These are phyloP conservation scores for Fusarium nodosum DNA, from an alignment of 2,329 filamentous ascomycete species.

Conservation along the genomic window DNA sequence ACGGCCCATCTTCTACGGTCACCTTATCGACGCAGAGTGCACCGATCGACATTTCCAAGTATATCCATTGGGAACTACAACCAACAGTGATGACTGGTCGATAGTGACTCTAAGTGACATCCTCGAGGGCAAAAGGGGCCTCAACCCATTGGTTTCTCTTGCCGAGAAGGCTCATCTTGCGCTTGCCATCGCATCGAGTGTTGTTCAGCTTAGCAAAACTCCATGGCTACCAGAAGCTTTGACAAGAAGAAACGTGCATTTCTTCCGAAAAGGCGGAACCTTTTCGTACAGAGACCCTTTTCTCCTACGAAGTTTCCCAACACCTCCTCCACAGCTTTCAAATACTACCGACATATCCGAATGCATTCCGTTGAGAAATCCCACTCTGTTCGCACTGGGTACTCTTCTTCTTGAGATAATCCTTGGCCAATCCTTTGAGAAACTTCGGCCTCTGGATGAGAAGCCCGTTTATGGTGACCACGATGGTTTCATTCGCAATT, in stretches of 20 bases:
- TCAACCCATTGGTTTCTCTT: background rate
- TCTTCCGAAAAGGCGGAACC: background rate
- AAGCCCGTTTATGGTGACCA: background rate
- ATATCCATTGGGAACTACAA: background rate
- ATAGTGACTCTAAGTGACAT: constrained; percentile 24
- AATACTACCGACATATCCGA: background rate
- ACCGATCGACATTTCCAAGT: constrained; percentile 12
- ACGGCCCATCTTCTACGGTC: constrained; percentile 20
- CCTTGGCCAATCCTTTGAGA: constrained; percentile 13
- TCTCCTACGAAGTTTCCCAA: background rate
- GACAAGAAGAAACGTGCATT: constrained; percentile 7
- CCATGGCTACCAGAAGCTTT: constrained; percentile 29
- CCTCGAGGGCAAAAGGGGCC: background rate
- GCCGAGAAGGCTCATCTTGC: constrained; percentile 23
- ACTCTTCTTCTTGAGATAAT: constrained; percentile 34
- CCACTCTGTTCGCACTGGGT: constrained; percentile 26
- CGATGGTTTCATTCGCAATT: background rate
- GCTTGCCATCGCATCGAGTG: constrained; percentile 28
- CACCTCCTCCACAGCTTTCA: fast-evolving
- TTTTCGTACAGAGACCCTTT: constrained; percentile 17
- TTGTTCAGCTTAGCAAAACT: constrained; percentile 38
- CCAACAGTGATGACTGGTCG: constrained; percentile 11
- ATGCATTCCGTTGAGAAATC: background rate
- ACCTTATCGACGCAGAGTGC: constrained; percentile 12
- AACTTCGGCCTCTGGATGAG: background rate